Conservation (phyloP, 106 monocot species). For the Narthecium ossifragum region DNA sequence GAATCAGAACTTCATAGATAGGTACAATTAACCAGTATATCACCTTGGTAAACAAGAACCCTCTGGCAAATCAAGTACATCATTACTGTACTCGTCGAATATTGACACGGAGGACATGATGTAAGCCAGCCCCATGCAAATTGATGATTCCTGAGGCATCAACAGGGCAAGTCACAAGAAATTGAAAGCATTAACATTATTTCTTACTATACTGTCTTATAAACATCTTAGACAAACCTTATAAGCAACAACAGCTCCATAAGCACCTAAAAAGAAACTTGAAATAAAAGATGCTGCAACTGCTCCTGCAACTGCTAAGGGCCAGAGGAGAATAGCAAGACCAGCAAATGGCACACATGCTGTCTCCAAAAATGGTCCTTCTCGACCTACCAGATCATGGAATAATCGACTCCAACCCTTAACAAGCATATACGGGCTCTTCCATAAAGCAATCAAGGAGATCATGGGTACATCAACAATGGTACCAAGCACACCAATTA, state of each 20-base stretch:
- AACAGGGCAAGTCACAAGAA: background rate
- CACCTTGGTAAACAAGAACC: conserved; percentile 97
- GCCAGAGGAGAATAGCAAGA: conserved; percentile 93
- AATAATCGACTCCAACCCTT: conserved; percentile 88
- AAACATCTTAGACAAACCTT: conserved; percentile 39
- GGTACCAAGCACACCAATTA: conserved; percentile 59
- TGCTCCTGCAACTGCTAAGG: conserved; percentile 65
- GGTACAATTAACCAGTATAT: background rate
- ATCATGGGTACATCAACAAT: conserved; percentile 55
- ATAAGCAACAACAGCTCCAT: conserved; percentile 71
- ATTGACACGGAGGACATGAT: conserved; percentile 63
- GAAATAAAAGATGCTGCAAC: conserved; percentile 60
- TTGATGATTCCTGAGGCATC: conserved; percentile 66
- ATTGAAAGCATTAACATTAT: background rate
- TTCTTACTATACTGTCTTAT: background rate
- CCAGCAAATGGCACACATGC: conserved; percentile 97
- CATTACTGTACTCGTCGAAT: conserved; percentile 94
- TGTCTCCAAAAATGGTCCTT: conserved; percentile 95
- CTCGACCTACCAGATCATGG: conserved; percentile 89
- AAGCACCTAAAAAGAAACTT: conserved; percentile 67
- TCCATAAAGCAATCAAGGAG: conserved; percentile 51
- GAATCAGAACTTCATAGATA: background rate
- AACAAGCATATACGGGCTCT: conserved; percentile 87
- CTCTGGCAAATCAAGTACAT: conserved; percentile 77
- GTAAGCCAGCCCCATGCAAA: conserved; percentile 56